Conservation (phyloP, 2,329 filamentous ascomycete species). For the Rachicladosporium sp. region DNA sequence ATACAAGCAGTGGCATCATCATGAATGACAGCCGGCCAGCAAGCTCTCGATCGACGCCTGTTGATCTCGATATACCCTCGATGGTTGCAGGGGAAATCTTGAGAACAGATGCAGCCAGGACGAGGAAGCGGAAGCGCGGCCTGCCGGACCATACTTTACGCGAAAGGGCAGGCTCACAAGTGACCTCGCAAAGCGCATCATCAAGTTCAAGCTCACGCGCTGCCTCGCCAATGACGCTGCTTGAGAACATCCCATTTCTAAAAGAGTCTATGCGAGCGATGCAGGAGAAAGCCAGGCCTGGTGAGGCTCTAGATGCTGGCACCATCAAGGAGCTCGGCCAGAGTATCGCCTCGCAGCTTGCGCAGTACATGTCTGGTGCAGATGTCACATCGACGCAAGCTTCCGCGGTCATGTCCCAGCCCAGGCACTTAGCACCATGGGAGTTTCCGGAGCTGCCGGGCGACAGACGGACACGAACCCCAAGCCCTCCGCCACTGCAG, state of each 20-base stretch:
- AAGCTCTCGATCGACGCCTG: no score
- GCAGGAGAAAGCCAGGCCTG: background rate
- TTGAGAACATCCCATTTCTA: slow-evolving; percentile 9
- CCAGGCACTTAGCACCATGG: slow-evolving; percentile 13
- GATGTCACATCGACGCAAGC: no score
- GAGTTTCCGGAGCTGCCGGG: slow-evolving; percentile 15
- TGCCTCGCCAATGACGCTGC: background rate
- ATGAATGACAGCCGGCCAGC: no score
- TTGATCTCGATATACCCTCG: no score
- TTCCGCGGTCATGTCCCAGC: background rate
- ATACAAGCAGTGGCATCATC: background rate
- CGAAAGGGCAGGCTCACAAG: no score
- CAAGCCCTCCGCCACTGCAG: slow-evolving; percentile 5
- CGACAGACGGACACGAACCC: slow-evolving; percentile 7
- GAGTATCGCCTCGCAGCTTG: slow-evolving; percentile 25
- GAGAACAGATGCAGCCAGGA: no score
- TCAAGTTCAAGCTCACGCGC: background rate
- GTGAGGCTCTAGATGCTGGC: slow-evolving; percentile 9
- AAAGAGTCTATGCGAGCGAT: slow-evolving; percentile 7
- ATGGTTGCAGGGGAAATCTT: no score
- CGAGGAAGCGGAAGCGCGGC: no score
- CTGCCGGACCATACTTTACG: no score
- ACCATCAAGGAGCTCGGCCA: slow-evolving; percentile 22
- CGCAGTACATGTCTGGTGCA: slow-evolving; percentile 15
- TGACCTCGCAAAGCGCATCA: no score